phyloP scores from a whole-genome alignment of 2,329 filamentous ascomycete species.

The Diaporthe ampelina region DNA sequence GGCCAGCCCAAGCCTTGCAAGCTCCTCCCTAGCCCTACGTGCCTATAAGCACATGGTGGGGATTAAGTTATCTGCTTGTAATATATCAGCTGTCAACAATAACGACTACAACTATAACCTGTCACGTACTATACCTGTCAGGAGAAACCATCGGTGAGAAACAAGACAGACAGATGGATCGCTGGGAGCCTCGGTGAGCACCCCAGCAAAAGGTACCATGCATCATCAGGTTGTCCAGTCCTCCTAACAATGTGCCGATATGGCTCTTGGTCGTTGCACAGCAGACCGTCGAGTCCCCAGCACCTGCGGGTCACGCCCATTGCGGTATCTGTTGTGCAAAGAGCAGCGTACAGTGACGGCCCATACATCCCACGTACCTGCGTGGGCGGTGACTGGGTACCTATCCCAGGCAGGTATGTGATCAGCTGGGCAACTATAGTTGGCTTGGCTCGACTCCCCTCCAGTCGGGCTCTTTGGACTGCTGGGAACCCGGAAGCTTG shows the following conservation, averaged over 20 bases:
- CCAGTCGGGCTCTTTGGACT: neutral
- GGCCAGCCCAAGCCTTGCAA: conserved; percentile 11
- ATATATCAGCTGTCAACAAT: neutral
- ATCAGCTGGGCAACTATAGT: neutral
- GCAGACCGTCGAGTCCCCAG: conserved; percentile 20
- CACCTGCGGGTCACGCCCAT: neutral
- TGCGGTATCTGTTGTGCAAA: neutral
- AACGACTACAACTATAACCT: neutral
- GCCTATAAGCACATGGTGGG: neutral
- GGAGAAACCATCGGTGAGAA: neutral
- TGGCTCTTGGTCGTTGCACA: conserved; percentile 16
- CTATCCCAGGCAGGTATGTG: neutral
- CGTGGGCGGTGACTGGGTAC: neutral
- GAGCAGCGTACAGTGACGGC: neutral
- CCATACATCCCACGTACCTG: neutral
- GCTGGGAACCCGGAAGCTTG: conserved; percentile 5
- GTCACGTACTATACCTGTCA: neutral
- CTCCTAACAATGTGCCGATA: neutral
- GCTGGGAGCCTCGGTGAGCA: too few relatives aligned
- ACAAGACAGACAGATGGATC: neutral
- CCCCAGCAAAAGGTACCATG: neutral
- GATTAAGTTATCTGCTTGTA: neutral
- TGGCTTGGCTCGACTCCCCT: neutral
- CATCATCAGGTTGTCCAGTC: neutral
- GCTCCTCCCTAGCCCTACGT: conserved; percentile 2